Conservation (phyloP, 306 rosid genomes). For the Parietaria judaica region DNA sequence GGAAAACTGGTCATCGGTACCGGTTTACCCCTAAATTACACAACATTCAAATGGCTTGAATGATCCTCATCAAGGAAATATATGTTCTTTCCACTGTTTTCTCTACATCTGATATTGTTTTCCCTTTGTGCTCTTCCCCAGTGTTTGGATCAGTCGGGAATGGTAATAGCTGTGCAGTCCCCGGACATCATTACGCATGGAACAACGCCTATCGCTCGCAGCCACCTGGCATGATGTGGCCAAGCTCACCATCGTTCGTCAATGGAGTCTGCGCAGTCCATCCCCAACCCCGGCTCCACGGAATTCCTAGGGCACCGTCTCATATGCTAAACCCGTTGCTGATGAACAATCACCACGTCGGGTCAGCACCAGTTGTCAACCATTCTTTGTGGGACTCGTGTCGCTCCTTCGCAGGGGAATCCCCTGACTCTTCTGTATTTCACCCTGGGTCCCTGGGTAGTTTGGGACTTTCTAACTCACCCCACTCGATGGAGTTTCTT, state of each 20-base stretch:
- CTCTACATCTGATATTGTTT: too few species aligned
- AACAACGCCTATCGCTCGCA: conserved; percentile 55
- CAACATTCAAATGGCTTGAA: too few species aligned
- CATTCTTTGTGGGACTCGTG: conserved; percentile 67
- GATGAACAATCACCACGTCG: conserved; percentile 55
- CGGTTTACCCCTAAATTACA: too few species aligned
- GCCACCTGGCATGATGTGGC: conserved; percentile 55
- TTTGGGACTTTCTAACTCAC: too few species aligned
- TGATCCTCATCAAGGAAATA: conserved; percentile 4
- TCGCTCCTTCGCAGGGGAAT: too few species aligned
- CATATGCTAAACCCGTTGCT: conserved; percentile 46
- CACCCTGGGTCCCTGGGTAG: conserved; percentile 62
- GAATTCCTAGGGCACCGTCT: conserved; percentile 46
- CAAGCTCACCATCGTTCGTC: conserved; percentile 55
- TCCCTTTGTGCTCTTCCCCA: conserved; percentile 16
- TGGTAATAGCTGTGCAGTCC: conserved; percentile 45
- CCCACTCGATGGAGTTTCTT: too few species aligned
- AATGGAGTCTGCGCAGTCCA: too few species aligned
- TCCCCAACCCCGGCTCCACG: too few species aligned
- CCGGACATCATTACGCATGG: conserved; percentile 53
- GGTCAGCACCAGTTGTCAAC: conserved; percentile 72
- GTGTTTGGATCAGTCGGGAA: conserved; percentile 45
- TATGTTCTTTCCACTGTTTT: conserved; percentile 14
- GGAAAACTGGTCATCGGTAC: too few species aligned
- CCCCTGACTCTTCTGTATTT: conserved; percentile 59